Percentiles rank a stretch among this genome's conserved stretches.
Evolutionary conservation across 2,329 filamentous ascomycete species (phyloP).

Genomic region (Penicillium sp.): DNA sequence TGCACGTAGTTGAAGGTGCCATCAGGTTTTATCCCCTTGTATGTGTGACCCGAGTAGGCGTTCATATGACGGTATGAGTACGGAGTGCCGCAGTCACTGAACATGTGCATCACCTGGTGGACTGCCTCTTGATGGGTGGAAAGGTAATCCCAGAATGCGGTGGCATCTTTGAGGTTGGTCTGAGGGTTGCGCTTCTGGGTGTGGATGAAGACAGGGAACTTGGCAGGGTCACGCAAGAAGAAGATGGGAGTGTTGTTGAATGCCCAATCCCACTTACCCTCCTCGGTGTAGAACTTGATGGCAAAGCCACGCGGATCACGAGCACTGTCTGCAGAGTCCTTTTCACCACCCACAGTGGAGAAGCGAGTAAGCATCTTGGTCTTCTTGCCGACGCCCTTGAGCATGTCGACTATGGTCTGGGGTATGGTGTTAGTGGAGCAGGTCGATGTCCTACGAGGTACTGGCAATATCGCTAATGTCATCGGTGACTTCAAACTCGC

Average conservation of each 20-base stretch:
- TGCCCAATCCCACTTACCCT: conserved; percentile 74
- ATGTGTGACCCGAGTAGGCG: conserved; percentile 66
- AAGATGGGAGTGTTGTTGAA: conserved; percentile 75
- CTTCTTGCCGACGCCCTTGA: conserved; percentile 64
- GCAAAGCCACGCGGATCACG: conserved; percentile 73
- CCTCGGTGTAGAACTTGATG: conserved; percentile 70
- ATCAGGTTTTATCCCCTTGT: conserved; percentile 66
- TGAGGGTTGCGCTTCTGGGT: conserved; percentile 73
- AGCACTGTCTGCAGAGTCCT: conserved; percentile 69
- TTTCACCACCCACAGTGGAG: conserved; percentile 74
- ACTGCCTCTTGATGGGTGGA: conserved; percentile 62
- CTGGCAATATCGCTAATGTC: conserved; percentile 51
- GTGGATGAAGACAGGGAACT: conserved; percentile 73
- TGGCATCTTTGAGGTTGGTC: conserved; percentile 68
- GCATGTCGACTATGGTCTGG: conserved; percentile 48
- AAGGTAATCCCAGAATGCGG: conserved; percentile 68
- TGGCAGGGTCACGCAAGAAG: conserved; percentile 71
- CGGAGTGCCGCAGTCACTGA: conserved; percentile 66
- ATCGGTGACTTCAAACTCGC: conserved; percentile 48
- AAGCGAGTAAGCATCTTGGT: conserved; percentile 68
- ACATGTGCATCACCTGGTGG: conserved; percentile 66
- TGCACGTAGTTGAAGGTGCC: conserved; percentile 67
- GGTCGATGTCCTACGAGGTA: not conserved
- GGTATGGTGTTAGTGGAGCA: not conserved
- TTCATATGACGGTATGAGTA: conserved; percentile 68